Conservation (phyloP, 2,329 filamentous ascomycete genomes). For the Penicillium sp. region DNA sequence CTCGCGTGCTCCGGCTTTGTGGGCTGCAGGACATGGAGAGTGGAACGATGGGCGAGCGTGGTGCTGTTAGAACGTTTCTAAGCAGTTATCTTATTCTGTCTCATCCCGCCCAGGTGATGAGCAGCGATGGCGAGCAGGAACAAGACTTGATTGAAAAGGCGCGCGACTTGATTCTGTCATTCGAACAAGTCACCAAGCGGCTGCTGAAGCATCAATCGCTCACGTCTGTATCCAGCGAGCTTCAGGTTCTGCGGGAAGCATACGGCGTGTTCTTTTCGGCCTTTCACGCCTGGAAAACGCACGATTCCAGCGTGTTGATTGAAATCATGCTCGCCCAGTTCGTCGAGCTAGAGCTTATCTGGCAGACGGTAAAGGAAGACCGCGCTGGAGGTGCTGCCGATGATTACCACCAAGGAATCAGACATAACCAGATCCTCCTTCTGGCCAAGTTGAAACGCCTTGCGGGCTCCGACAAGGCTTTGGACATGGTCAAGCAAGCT, state of each 20-base stretch:
- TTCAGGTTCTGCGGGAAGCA: slow-evolving; percentile 50
- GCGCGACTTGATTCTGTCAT: slow-evolving; percentile 53
- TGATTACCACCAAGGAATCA: slow-evolving; percentile 62
- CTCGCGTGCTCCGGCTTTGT: slow-evolving; percentile 54
- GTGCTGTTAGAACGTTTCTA: slow-evolving; percentile 58
- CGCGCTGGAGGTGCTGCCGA: slow-evolving; percentile 58
- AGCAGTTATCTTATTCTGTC: slow-evolving; percentile 61
- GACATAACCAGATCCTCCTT: slow-evolving; percentile 61
- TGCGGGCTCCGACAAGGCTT: slow-evolving; percentile 57
- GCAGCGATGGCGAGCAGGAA: slow-evolving; percentile 59
- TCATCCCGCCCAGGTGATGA: slow-evolving; percentile 58
- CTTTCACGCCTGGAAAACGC: slow-evolving; percentile 63
- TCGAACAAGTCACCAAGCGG: slow-evolving; percentile 51
- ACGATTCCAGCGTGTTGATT: slow-evolving; percentile 59
- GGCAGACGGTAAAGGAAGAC: slow-evolving; percentile 64
- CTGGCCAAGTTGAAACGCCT: slow-evolving; percentile 60
- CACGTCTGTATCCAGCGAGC: slow-evolving; percentile 43
- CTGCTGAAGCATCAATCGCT: slow-evolving; percentile 42
- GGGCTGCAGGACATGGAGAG: slow-evolving; percentile 52
- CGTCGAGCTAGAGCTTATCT: slow-evolving; percentile 62
- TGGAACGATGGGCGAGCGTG: slow-evolving; percentile 45
- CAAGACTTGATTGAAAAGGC: slow-evolving; percentile 59
- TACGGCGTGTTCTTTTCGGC: slow-evolving; percentile 59
- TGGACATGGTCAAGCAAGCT: slow-evolving; percentile 57
- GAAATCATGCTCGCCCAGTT: slow-evolving; percentile 66